Evolutionary conservation across 371 early-diverging fungal species (phyloP).

Genomic region (Mucor racemosus): DNA sequence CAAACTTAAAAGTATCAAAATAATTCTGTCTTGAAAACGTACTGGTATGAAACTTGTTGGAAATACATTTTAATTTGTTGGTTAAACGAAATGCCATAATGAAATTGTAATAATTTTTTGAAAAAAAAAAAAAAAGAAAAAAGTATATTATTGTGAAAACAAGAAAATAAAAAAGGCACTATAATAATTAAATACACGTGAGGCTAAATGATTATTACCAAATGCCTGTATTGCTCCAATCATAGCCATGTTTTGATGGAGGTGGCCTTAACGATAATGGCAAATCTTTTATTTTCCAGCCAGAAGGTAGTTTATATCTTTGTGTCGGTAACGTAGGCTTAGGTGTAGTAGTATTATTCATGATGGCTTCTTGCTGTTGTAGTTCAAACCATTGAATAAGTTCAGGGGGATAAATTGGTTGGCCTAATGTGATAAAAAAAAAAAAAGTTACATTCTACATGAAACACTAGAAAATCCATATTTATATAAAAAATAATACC

Average conservation of each 20-base stretch:
- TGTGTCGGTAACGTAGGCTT: neutral
- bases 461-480: no score
- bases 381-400: constrained; percentile 39
- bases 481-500: constrained; percentile 4
- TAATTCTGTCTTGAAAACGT: constrained; percentile 21
- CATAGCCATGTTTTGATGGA: constrained; percentile 31
- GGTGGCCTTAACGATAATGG: constrained; percentile 51
- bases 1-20: constrained; percentile 84
- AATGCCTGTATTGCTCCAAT: constrained; percentile 31
- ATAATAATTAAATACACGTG: neutral
- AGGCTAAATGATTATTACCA: constrained; percentile 26
- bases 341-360: neutral
- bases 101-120: no score
- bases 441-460: no score
- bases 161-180: neutral
- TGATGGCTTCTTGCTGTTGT: constrained; percentile 12
- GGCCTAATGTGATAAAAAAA: constrained; percentile 10
- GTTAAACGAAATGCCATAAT: neutral
- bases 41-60: constrained; percentile 7
- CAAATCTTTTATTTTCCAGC: constrained; percentile 49
- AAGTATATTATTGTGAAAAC: neutral
- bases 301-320: constrained; percentile 38
- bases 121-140: neutral
- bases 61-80: neutral
- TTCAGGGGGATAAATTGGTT: constrained; percentile 31